Base-by-base conservation (phyloP, 1,284 basidiomycete genomes). In the Naganishia cerealis region DNA sequence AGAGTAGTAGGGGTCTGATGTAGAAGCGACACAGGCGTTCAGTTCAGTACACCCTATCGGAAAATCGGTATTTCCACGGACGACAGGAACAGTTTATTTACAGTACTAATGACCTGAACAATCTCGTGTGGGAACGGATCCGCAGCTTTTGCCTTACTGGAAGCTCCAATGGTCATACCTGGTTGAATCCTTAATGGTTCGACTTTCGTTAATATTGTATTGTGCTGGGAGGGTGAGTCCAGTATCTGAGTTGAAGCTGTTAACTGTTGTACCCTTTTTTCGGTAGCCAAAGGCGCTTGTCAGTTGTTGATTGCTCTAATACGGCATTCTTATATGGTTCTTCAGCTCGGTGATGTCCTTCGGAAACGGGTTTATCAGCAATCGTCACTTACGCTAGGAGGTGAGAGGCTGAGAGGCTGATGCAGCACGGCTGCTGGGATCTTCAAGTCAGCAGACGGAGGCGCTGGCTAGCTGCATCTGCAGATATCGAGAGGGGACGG, bases 31-130 rank as follows among this genome's bases (percentile, higher is more conserved):
- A 16, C 29, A 40, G 12, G n/a, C 1, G 10, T 26, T 43, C 21
- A 57, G 40, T 40, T 26, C 38, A n/a, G 24, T 18, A 42, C 6
- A 33, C 29, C 29, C 29, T 33, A 33, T 18, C 18, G 18, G 26
- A 26, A 1, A 57, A 21, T 24, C 21, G n/a, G 21, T 9, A 50
- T 15, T 5, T 7, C 5, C 57, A 42, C 12, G 57, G n/a, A 13
- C n/a, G 38, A 26, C 36, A 16, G 7, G 7, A 18, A 16, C 10
- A 21, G 21, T 8, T 39, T n/a, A 52, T 39, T 62, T 39, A 62
- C 59, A n/a, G 59, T 62, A 21, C 59, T 62, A 36, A 62, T 62
- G 21, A 62, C 59, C 16, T 62, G 59, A 26, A 62, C 59, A 18
- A 62, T 62, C 48, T 62, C 59, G 46, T 62, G n/a, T 21, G 43